Evolutionary conservation across 495 filamentous ascomycete species (phyloP), one percentile per base, ranked within the genome.

Genomic region (Neurospora tetrasperma): DNA sequence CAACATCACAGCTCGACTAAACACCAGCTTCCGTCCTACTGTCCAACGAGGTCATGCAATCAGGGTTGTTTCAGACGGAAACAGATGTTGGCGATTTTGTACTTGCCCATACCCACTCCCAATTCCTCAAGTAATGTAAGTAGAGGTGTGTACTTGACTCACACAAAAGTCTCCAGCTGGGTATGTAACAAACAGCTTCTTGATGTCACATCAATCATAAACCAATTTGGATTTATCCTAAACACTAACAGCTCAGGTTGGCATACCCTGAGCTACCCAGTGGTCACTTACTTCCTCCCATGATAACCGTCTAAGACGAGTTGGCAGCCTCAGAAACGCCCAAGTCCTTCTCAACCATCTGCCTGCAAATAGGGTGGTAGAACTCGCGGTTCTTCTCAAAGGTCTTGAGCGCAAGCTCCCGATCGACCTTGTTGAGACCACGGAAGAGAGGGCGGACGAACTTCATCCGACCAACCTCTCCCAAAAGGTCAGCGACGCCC

Each of bases 311-410:
- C 54, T 9, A 35, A 18, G 31, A 62, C 23, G 54, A 35, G 9
- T 54, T 44, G 14, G 41, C 39, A 4, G 39, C 46, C 70, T 75
- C 73, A 10, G 71, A 75, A 62, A 86, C 40, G 0, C 84, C 84
- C 18, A 97, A 83, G 81, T 97, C 92, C 84, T 97, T 97, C 83
- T 92, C 91, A 35, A 96, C 88, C 86, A 91, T 88, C 20, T 84
- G 88, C 71, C 91, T 87, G 78, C 95, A 97, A 74, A 98, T 99
- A 14, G 96, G 96, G 80, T 98, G 95, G 79, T 99, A 99, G 77
- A 98, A 99, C 70, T 92, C 89, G 75, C 87, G 92, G 76, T 97
- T 89, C 84, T 91, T 91, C 84, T 93, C 85, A 77, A 97, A 97
- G 1, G 95, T 97, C 79, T 88, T 85, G 54, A 93, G 75, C 9